Evolutionary conservation across 163 green algal species (phyloP).

Genomic region (Chlamydomonas reinhardtii): DNA sequence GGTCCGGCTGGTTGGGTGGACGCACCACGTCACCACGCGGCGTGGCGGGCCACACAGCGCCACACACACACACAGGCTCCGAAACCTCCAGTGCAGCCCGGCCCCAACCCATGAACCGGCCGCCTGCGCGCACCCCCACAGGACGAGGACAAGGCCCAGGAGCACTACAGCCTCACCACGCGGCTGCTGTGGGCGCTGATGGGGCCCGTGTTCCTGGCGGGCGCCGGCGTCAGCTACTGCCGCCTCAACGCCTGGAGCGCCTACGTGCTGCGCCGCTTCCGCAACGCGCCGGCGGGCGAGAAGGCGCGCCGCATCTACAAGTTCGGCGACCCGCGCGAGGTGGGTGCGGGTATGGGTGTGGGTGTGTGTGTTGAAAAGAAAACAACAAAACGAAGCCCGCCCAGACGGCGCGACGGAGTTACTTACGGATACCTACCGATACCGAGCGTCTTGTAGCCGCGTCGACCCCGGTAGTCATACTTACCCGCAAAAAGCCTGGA

Average conservation of each 20-base stretch:
- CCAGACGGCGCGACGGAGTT: too few relatives aligned
- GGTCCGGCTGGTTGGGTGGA: too few relatives aligned
- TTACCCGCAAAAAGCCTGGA: too few relatives aligned
- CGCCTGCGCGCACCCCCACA: neutral
- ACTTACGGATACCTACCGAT: too few relatives aligned
- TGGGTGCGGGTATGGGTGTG: neutral
- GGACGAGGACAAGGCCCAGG: neutral
- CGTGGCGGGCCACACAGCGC: too few relatives aligned
- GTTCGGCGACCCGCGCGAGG: slow-evolving; percentile 45
- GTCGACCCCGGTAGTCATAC: too few relatives aligned
- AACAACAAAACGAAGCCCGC: too few relatives aligned
- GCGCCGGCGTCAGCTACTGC: slow-evolving; percentile 24
- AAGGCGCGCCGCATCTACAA: slow-evolving; percentile 51
- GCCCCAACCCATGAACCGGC: too few relatives aligned
- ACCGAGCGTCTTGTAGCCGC: too few relatives aligned
- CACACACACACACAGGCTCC: too few relatives aligned
- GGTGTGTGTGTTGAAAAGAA: neutral
- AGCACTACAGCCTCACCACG: slow-evolving; percentile 3
- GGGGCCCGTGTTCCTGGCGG: slow-evolving; percentile 32
- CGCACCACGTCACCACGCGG: too few relatives aligned
- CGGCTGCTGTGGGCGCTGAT: slow-evolving; percentile 47
- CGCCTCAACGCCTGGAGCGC: slow-evolving; percentile 29
- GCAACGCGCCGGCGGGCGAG: slow-evolving; percentile 22
- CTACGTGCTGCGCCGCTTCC: slow-evolving; percentile 36
- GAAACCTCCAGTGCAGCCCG: too few relatives aligned